Evolutionary conservation across 208 protist genomes (phyloP).

Genomic region (Wallacemonas sp.): DNA sequence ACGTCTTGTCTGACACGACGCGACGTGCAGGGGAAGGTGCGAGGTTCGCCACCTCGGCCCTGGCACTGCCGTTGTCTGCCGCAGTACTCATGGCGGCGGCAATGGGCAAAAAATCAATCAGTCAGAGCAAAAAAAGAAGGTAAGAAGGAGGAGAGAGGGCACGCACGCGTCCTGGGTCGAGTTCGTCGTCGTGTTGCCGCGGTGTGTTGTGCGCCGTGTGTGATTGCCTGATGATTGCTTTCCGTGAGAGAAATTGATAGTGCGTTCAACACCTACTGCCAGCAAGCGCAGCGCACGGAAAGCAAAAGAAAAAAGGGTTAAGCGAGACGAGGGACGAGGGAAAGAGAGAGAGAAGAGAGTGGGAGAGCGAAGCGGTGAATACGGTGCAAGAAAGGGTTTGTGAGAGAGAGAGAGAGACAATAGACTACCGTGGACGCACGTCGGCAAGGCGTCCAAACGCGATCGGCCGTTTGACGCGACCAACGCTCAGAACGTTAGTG

Average conservation of each 20-base stretch:
- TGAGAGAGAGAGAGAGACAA: too few species aligned
- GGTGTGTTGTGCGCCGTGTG: too few species aligned
- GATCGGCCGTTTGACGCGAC: too few species aligned
- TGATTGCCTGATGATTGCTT: too few species aligned
- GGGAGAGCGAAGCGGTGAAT: background rate
- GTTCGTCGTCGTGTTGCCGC: too few species aligned
- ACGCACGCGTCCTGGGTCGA: too few species aligned
- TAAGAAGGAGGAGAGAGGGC: background rate
- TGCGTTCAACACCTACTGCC: too few species aligned
- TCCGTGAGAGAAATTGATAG: too few species aligned
- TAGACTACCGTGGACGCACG: too few species aligned
- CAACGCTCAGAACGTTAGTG: too few species aligned
- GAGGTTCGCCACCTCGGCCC: background rate
- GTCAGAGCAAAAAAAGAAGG: constrained; percentile 17
- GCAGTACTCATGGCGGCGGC: background rate
- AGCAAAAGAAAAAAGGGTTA: constrained; percentile 14
- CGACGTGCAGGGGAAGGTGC: background rate
- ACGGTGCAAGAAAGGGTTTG: background rate
- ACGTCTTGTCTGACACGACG: background rate
- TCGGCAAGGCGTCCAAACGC: too few species aligned
- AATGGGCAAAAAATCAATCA: background rate
- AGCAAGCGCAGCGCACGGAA: too few species aligned
- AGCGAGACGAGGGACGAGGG: background rate
- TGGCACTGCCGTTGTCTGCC: background rate
- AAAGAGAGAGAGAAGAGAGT: background rate